Evolutionary conservation across 352 stramenopile species (phyloP).

Genomic region (Saprolegnia parasitica): DNA sequence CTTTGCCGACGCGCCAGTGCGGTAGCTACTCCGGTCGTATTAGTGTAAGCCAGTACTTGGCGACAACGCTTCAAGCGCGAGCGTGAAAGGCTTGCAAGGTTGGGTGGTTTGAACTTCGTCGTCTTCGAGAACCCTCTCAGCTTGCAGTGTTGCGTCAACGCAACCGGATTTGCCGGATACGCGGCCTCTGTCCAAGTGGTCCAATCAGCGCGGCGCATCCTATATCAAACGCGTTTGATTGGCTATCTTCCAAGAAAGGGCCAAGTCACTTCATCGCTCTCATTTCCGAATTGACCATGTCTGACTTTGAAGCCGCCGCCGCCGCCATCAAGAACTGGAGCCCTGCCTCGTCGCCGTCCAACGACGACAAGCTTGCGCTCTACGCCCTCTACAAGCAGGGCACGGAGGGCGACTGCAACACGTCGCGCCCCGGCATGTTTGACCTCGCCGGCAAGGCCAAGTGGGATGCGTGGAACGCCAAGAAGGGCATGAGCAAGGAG

Average conservation of each 20-base stretch:
- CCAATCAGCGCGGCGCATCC: not conserved
- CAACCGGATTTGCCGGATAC: not conserved
- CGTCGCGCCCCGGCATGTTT: conserved; percentile 77
- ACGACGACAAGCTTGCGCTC: conserved; percentile 87
- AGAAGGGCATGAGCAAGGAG: conserved; percentile 78
- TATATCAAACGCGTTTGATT: conserved; percentile 20
- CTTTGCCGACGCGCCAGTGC: no score
- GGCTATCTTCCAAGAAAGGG: conserved; percentile 2
- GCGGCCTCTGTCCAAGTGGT: not conserved
- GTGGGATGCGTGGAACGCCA: conserved; percentile 82
- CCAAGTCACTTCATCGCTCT: not conserved
- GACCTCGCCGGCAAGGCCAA: conserved; percentile 85
- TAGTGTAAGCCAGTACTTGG: no score
- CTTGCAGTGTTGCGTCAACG: not conserved
- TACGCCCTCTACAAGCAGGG: conserved; percentile 91
- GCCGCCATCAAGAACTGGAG: conserved; percentile 63
- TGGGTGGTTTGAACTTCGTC: not conserved
- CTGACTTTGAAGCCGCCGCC: conserved; percentile 81
- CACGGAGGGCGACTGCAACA: conserved; percentile 82
- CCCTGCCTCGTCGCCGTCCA: conserved; percentile 32
- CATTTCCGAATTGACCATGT: conserved; percentile 66
- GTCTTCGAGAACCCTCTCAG: not conserved
- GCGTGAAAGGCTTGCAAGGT: not conserved
- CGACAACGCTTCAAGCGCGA: no score
- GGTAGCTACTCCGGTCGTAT: no score